Evolutionary conservation across 176 grass and related monocot genomes (phyloP).

Genomic region (Phoenix roebelenii): DNA sequence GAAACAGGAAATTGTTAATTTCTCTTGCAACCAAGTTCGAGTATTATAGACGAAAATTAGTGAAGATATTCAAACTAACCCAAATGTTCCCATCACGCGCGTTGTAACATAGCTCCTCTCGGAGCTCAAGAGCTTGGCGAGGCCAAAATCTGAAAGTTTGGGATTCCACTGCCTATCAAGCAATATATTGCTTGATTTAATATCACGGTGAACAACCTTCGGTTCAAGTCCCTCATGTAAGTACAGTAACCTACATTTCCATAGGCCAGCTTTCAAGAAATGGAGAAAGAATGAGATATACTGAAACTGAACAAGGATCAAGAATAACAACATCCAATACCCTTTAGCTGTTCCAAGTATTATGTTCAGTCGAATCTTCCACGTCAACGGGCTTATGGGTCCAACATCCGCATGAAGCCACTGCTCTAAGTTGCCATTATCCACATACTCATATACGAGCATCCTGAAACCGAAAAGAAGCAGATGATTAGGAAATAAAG

Average conservation of each 20-base stretch:
- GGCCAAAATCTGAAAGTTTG: conserved; percentile 96
- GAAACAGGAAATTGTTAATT: conserved; percentile 1
- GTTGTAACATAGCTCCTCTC: conserved; percentile 94
- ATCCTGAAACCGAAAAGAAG: conserved; percentile 42
- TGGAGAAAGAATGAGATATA: too few relatives aligned
- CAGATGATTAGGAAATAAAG: too few relatives aligned
- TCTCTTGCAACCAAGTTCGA: too few relatives aligned
- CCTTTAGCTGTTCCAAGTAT: conserved; percentile 94
- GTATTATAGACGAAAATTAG: too few relatives aligned
- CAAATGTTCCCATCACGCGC: conserved; percentile 97
- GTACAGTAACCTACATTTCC: conserved; percentile 74
- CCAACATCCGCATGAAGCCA: conserved; percentile 96
- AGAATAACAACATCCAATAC: conserved; percentile 23
- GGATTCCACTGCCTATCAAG: conserved; percentile 88
- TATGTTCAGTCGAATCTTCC: conserved; percentile 81
- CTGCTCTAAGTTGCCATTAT: conserved; percentile 97
- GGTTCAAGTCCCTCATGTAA: conserved; percentile 95
- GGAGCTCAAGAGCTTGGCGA: conserved; percentile 84
- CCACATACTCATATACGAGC: conserved; percentile 86
- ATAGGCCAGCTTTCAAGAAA: not conserved
- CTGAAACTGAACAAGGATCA: not conserved
- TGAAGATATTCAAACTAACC: conserved; percentile 34
- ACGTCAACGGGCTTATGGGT: conserved; percentile 81
- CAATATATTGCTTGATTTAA: conserved; percentile 95
- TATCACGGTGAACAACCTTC: conserved; percentile 94